phyloP scores from a whole-genome alignment of 2,329 filamentous ascomycete species.

The Pseudogymnoascus sp. region DNA sequence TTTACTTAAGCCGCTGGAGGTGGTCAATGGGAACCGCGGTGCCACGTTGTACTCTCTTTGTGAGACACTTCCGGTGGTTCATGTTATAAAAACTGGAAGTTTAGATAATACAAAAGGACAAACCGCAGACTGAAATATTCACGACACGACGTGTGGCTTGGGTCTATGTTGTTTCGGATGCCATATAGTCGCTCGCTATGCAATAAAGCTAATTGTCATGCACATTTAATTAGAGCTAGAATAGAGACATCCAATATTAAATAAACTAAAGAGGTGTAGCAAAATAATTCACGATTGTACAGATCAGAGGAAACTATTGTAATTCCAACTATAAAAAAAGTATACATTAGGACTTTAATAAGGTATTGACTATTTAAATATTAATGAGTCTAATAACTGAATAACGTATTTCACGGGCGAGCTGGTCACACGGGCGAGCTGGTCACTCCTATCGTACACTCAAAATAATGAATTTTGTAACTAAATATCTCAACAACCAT shows the following conservation, averaged over 20 bases:
- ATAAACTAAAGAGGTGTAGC: too few relatives aligned
- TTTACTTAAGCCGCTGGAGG: neutral
- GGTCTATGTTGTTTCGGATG: constrained; percentile 19
- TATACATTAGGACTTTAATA: too few relatives aligned
- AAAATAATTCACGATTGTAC: neutral
- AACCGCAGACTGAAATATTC: constrained; percentile 23
- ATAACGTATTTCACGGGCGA: too few relatives aligned
- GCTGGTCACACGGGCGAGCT: too few relatives aligned
- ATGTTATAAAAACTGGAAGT: constrained; percentile 24
- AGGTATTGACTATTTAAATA: too few relatives aligned
- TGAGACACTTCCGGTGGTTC: constrained; percentile 18
- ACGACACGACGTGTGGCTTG: constrained; percentile 17
- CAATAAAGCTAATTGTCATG: neutral
- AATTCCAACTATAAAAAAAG: neutral
- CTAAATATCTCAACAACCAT: too few relatives aligned
- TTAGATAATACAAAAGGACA: constrained; percentile 22
- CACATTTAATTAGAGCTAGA: neutral
- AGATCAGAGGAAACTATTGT: neutral
- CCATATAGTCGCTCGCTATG: constrained; percentile 21
- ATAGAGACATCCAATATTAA: neutral
- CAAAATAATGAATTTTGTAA: too few relatives aligned
- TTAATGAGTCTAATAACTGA: too few relatives aligned
- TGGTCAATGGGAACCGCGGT: constrained; percentile 37
- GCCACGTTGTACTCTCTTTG: constrained; percentile 35
- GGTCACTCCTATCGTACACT: too few relatives aligned